Conservation (phyloP, 2,329 filamentous ascomycete species). For the Diplocarpon mali region DNA sequence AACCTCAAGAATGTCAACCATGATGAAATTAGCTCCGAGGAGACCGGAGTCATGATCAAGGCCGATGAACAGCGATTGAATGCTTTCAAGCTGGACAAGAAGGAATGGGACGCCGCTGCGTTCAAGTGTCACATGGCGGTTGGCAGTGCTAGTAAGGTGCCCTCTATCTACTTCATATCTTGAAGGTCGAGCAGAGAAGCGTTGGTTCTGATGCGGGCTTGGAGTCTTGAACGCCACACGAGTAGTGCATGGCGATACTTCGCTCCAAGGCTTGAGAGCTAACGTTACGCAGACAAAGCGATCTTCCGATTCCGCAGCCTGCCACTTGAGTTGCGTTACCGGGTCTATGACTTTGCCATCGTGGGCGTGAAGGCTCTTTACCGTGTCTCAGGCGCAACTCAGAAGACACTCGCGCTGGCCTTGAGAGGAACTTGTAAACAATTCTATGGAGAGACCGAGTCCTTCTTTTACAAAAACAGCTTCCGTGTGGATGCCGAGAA, state of each 20-base stretch:
- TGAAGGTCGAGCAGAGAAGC: neutral
- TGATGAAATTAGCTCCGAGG: constrained; percentile 10
- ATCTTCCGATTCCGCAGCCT: constrained; percentile 15
- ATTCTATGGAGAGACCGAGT: constrained; percentile 9
- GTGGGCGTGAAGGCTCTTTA: neutral
- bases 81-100: constrained; percentile 4
- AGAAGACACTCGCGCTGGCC: neutral
- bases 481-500: constrained; percentile 5
- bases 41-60: constrained; percentile 10
- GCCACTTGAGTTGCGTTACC: constrained; percentile 12
- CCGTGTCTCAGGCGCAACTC: neutral
- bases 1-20: constrained; percentile 6
- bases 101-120: constrained; percentile 8
- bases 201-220: neutral
- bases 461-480: constrained; percentile 16
- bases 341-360: constrained; percentile 13
- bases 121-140: constrained; percentile 10
- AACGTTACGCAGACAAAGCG: constrained; percentile 1
- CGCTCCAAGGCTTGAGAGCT: neutral
- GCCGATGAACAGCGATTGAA: neutral
- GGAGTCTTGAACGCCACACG: neutral
- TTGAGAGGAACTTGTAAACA: constrained; percentile 11
- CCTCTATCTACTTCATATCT: neutral
- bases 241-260: too few relatives aligned
- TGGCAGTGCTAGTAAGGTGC: constrained; percentile 10